Conservation (phyloP, 306 rosid genomes). For the Sechiopsis laciniata region DNA sequence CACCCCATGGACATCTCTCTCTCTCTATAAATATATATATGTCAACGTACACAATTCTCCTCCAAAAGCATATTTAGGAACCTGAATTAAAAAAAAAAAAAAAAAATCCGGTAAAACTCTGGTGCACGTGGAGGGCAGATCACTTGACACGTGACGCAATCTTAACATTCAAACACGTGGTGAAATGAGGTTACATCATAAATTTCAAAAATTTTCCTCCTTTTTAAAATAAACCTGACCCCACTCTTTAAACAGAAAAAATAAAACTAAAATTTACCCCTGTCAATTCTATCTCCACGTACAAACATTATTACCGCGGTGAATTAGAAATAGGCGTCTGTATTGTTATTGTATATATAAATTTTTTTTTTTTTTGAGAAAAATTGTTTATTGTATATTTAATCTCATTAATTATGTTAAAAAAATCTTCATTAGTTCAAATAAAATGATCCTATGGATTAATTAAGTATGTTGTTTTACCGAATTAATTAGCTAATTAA, state of each 20-base stretch:
- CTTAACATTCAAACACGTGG: background rate
- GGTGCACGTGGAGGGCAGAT: background rate
- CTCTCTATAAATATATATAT: too few relatives aligned
- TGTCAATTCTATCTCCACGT: background rate
- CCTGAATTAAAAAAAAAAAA: too few relatives aligned
- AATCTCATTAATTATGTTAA: background rate
- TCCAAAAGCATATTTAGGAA: too few relatives aligned
- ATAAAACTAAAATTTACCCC: background rate
- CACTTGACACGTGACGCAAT: slow-evolving; percentile 9
- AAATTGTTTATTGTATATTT: too few relatives aligned
- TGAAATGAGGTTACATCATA: background rate
- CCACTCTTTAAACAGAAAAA: background rate
- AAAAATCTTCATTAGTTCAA: too few relatives aligned
- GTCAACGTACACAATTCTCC: too few relatives aligned
- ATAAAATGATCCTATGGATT: too few relatives aligned
- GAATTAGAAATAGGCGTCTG: background rate
- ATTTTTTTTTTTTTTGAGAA: too few relatives aligned
- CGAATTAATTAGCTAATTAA: too few relatives aligned
- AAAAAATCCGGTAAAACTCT: background rate
- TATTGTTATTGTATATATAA: background rate
- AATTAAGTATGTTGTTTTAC: too few relatives aligned
- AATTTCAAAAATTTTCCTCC: background rate
- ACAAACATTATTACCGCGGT: background rate
- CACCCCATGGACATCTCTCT: too few relatives aligned
- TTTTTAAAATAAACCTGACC: background rate